phyloP scores from a whole-genome alignment of 345 rosid genomes.

The Ceriops tagal region DNA sequence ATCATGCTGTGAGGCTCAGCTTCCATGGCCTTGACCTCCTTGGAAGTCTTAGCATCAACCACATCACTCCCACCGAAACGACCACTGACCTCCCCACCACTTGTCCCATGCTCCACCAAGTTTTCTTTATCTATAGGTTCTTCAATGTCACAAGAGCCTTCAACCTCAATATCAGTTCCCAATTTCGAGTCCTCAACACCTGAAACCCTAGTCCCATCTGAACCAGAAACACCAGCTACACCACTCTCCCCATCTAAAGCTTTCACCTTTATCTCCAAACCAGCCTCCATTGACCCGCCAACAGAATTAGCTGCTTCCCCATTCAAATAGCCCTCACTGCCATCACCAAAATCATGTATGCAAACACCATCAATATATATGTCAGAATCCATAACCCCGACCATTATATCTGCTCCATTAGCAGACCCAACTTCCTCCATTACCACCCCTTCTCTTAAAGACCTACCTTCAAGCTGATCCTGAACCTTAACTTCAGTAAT shows the following conservation, averaged over 20 bases:
- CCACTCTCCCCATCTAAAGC: slow-evolving; percentile 9
- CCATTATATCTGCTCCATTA: slow-evolving; percentile 39
- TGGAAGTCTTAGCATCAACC: slow-evolving; percentile 1
- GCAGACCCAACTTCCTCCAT: slow-evolving; percentile 28
- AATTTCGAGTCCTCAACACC: slow-evolving; percentile 9
- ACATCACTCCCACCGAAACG: not conserved
- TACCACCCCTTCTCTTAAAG: slow-evolving; percentile 11
- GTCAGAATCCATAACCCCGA: slow-evolving; percentile 42
- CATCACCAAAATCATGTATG: slow-evolving; percentile 21
- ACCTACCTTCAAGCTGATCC: slow-evolving; percentile 16
- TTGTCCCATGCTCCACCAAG: slow-evolving; percentile 8
- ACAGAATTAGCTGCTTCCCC: slow-evolving; percentile 16
- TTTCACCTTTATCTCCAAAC: slow-evolving; percentile 16
- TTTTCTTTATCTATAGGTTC: slow-evolving; percentile 14
- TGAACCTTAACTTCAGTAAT: slow-evolving; percentile 11
- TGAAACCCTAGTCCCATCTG: slow-evolving; percentile 12
- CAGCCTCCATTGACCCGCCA: slow-evolving; percentile 4
- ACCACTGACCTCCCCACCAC: slow-evolving; percentile 2
- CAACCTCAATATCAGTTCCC: slow-evolving; percentile 9
- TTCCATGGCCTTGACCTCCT: not conserved
- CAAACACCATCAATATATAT: slow-evolving; percentile 44
- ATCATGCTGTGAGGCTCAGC: slow-evolving; percentile 7
- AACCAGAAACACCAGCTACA: slow-evolving; percentile 12
- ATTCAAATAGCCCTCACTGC: slow-evolving; percentile 19
- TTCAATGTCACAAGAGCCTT: not conserved